A percentile compares a stretch with the other conserved stretches of the same genome.
Conservation (phyloP, 2,329 filamentous ascomycete genomes). For the Parastagonospora nodorum region DNA sequence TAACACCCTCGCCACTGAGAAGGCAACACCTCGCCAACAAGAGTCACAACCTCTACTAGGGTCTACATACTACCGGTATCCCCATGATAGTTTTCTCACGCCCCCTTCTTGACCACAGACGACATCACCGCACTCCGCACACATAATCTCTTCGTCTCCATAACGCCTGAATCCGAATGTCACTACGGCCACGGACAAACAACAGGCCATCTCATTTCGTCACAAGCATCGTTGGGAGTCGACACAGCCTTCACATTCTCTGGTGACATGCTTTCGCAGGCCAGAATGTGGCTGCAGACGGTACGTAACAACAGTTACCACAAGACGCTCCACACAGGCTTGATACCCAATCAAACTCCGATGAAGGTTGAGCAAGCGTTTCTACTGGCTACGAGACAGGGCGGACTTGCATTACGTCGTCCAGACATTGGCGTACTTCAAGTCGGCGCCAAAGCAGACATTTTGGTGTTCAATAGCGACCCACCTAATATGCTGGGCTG, state of each 20-base stretch:
- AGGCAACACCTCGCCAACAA: slow-evolving; percentile 43
- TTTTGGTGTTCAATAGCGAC: slow-evolving; percentile 59
- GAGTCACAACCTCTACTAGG: slow-evolving; percentile 29
- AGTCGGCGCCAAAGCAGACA: slow-evolving; percentile 59
- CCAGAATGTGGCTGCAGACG: slow-evolving; percentile 60
- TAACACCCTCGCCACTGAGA: slow-evolving; percentile 55
- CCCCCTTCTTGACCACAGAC: slow-evolving; percentile 49
- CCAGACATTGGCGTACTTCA: slow-evolving; percentile 58
- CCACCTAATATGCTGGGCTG: slow-evolving; percentile 59
- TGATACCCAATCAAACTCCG: slow-evolving; percentile 55
- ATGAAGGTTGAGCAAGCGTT: slow-evolving; percentile 63
- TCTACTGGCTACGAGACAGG: slow-evolving; percentile 58
- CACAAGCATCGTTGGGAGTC: slow-evolving; percentile 60
- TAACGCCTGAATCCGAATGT: slow-evolving; percentile 64
- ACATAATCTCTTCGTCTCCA: slow-evolving; percentile 60
- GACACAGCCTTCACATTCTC: slow-evolving; percentile 62
- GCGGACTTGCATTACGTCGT: slow-evolving; percentile 58
- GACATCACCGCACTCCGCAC: slow-evolving; percentile 42
- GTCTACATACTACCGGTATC: slow-evolving; percentile 33
- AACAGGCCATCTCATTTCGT: slow-evolving; percentile 50
- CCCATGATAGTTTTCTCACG: slow-evolving; percentile 62
- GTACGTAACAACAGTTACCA: slow-evolving; percentile 50
- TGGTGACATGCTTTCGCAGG: slow-evolving; percentile 53
- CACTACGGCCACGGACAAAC: slow-evolving; percentile 61
- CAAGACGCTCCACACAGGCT: slow-evolving; percentile 48